Base-by-base conservation (phyloP, 2,329 filamentous ascomycete species). In the Atkinsonella texensis region DNA sequence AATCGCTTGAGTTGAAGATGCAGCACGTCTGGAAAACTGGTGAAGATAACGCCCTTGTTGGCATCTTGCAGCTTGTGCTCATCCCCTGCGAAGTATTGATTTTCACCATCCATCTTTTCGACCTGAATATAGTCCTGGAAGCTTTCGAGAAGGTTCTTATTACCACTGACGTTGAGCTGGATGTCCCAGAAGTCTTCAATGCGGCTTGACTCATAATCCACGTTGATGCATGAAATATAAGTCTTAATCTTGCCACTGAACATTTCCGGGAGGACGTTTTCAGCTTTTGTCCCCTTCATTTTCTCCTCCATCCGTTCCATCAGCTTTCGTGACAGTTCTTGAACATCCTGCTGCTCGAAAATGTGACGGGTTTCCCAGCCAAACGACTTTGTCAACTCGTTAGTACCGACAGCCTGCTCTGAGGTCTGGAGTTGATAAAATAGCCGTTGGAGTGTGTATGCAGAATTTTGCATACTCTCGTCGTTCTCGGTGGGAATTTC, bases 171-270 rank as follows among this genome's bases (percentile, higher is more conserved):
- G 59, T 97, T 98, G 59, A 98, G 80, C 66, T 98, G 93, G 54
- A 98, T 88, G 65, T 98, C 93, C 93, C 93, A 98, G 67, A 96
- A 98, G 60, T 98, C 94, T 68, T 98, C 93, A 58, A 93, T 81
- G 55, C 91, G 81, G 55, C 90, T 95, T 20, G 89, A 96, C 71
- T 97, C 91, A 71, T 95, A 98, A 62, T 95, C 84, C 55, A 98
- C 94, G 66, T 98, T 93, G 66, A 98, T 96, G 72, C 94, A 98
- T 20, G 88, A 94, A 57, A 98, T 94, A 68, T 97, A 98, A 0
- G 93, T 98, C 73, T 97, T 97, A 68, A 94, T 90, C 70, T 97
- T 97, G 52, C 93, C 94, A 53, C 93, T 90, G 62, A 98, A 97
- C 73, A 98, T 85, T 55, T 87, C 83, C 1, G 90, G 83, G 9